Base-by-base conservation (phyloP, 768 basidiomycete genomes). In the Collybia sp. region DNA sequence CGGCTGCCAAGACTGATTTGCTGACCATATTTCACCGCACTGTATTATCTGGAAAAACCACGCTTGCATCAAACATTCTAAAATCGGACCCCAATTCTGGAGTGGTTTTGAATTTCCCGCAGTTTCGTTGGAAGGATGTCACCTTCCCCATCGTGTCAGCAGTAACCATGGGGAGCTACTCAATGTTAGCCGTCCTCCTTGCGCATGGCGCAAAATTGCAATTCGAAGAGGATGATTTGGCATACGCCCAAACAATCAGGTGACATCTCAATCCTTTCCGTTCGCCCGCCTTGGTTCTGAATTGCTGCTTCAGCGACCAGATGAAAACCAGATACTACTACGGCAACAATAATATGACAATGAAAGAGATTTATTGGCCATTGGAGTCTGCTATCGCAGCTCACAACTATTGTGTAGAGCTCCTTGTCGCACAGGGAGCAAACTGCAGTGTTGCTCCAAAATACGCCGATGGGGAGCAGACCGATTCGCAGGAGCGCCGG, bases 11-110 rank as follows among this genome's bases (percentile, higher is more conserved):
- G 40, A 53, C 59, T 1, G 16, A 58, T 2, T 49, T 70, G 55
- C 44, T 50, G 11, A 78, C 75, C 2, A 67, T 74, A n/a, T 70
- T 76, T 55, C 65, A 73, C 42, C 52, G 50, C 2, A 61, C 70
- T 1, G 68, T 76, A 9, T 40, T 44, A 30, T 58, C 63, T 13
- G 64, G 65, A 33, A 64, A 65, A 35, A 54, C 60, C 16, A 69
- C 69, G 32, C 57, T 77, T 9, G 68, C 73, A 1, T 59, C 66
- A 9, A 67, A 66, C 0, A 57, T 78, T 30, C 52, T 78, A 30
- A 59, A 61, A 20, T 67, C 60, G 37, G 75, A 76, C 57, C 68
- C 70, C 1, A 67, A 71, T 46, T 67, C 68, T 2, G 54, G 51
- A 13, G 53, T 56, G 3, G 70, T 69, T 3, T 44, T 77, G 31